Evolutionary conservation across 2,329 filamentous ascomycete species (phyloP).

Genomic region (Lasiodiplodia gonubiensis): DNA sequence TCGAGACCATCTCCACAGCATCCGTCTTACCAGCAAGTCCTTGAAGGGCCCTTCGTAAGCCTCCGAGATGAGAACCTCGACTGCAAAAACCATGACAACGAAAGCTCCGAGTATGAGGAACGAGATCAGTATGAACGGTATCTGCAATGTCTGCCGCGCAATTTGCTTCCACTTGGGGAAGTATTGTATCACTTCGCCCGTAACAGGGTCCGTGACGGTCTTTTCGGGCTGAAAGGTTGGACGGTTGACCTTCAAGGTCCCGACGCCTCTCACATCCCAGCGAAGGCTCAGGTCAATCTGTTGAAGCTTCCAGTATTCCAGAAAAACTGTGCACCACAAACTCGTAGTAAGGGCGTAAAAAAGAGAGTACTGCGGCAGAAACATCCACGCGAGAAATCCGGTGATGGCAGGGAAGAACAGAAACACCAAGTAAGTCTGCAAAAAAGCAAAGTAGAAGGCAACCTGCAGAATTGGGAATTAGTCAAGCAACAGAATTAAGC

Average conservation of each 20-base stretch:
- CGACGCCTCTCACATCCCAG: constrained; percentile 42
- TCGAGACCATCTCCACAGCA: neutral
- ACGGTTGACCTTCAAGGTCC: constrained; percentile 39
- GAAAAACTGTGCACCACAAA: constrained; percentile 43
- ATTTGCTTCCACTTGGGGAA: constrained; percentile 43
- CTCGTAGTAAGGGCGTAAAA: constrained; percentile 40
- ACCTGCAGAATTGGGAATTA: constrained; percentile 25
- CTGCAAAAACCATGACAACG: constrained; percentile 39
- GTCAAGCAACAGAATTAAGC: neutral
- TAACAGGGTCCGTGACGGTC: constrained; percentile 35
- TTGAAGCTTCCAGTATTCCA: constrained; percentile 45
- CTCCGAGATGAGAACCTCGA: constrained; percentile 43
- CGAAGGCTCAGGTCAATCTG: constrained; percentile 42
- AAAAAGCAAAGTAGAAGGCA: constrained; percentile 45
- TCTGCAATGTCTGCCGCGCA: constrained; percentile 38
- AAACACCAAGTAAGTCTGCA: constrained; percentile 42
- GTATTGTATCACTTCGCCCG: constrained; percentile 36
- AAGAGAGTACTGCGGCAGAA: constrained; percentile 41
- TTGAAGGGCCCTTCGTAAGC: constrained; percentile 43
- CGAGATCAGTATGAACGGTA: constrained; percentile 41
- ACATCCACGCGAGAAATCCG: constrained; percentile 40
- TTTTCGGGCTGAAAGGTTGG: constrained; percentile 39
- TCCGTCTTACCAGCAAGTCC: constrained; percentile 36
- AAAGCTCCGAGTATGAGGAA: constrained; percentile 38
- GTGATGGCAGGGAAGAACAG: constrained; percentile 40